Evolutionary conservation across 352 stramenopile genomes (phyloP).

Genomic region (Pythium oligandrum): DNA sequence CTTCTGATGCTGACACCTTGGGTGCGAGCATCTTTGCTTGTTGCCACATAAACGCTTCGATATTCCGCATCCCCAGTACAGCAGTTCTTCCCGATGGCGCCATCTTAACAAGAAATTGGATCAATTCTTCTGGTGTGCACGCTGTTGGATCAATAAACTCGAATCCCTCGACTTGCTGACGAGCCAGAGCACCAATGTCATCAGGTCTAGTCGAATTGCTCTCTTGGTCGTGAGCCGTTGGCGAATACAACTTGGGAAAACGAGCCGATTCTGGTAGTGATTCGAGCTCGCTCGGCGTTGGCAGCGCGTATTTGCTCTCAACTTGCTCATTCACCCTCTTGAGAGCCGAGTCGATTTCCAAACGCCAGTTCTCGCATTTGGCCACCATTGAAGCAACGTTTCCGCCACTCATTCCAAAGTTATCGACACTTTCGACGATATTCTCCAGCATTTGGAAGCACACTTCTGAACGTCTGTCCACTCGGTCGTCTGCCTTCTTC

Average conservation of each 20-base stretch:
- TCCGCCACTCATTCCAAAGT: background rate
- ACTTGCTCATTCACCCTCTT: background rate
- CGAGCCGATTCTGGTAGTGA: background rate
- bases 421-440: background rate
- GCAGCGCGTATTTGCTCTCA: background rate
- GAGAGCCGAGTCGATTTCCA: background rate
- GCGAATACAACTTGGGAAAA: background rate
- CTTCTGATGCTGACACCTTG: background rate
- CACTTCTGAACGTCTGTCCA: background rate
- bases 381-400: background rate
- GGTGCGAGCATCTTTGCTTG: background rate
- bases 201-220: background rate
- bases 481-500: too few species aligned
- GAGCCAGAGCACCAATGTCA: too few species aligned
- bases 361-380: background rate
- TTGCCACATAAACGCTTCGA: background rate
- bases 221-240: background rate
- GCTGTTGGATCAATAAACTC: conserved; percentile 1
- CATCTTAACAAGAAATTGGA: background rate
- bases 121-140: background rate
- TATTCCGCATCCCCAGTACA: background rate
- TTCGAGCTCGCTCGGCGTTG: background rate
- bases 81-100: background rate
- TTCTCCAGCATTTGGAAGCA: background rate
- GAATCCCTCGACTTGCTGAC: background rate